These are phyloP conservation scores for Penstemon davidsonii DNA, from an alignment of 257 asterid genomes.

Conservation along the genomic window DNA sequence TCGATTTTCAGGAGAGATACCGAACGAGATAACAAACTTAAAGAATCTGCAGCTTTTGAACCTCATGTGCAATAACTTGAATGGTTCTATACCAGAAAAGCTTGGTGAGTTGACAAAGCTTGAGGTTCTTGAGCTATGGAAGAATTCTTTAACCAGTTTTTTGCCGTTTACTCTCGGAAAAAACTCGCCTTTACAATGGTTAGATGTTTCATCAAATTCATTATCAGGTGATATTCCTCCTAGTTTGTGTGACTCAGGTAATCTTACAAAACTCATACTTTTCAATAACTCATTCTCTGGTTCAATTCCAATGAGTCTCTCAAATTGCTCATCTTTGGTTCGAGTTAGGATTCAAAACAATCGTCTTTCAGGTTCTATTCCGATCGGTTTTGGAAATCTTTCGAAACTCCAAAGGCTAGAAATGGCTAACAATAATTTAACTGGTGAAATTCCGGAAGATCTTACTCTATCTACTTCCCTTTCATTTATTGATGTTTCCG, in stretches of 20 bases:
- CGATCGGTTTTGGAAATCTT: constrained; percentile 64
- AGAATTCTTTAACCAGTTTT: constrained; percentile 52
- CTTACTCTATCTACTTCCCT: constrained; percentile 56
- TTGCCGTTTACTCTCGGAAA: constrained; percentile 64
- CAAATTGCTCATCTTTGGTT: constrained; percentile 63
- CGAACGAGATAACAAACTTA: constrained; percentile 49
- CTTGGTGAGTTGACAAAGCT: constrained; percentile 54
- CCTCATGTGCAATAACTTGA: constrained; percentile 65
- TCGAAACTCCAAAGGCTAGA: constrained; percentile 65
- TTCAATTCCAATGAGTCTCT: constrained; percentile 52
- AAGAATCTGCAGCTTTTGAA: constrained; percentile 66
- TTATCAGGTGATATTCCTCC: constrained; percentile 66
- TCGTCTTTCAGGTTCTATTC: constrained; percentile 61
- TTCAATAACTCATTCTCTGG: constrained; percentile 77
- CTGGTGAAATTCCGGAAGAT: constrained; percentile 69
- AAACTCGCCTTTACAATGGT: constrained; percentile 56
- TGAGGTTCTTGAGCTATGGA: constrained; percentile 69
- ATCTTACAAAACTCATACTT: constrained; percentile 73
- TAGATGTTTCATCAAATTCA: constrained; percentile 74
- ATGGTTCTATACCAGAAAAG: constrained; percentile 51
- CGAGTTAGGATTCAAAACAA: constrained; percentile 71
- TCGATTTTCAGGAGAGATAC: constrained; percentile 55
- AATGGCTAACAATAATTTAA: constrained; percentile 54
- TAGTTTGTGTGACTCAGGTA: constrained; percentile 53
- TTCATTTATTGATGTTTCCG: constrained; percentile 62